phyloP scores from a whole-genome alignment of 1,284 basidiomycete species.

The Hypsizygus ulmarius region DNA sequence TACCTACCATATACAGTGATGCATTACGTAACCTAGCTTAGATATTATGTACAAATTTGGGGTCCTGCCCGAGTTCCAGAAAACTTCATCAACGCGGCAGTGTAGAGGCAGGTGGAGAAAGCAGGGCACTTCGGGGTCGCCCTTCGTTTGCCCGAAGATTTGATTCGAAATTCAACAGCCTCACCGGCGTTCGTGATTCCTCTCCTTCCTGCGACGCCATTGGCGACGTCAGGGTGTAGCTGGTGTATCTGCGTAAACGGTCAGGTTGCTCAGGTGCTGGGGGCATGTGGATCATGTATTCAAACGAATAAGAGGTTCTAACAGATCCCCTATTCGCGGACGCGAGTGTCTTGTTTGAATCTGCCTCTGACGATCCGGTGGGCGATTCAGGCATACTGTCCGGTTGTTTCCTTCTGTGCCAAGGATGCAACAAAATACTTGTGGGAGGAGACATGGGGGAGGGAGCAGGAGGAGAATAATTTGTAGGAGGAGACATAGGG shows the following conservation, averaged over 20 bases:
- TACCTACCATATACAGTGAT: neutral
- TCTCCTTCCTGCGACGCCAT: slow-evolving; percentile 8
- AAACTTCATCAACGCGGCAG: neutral
- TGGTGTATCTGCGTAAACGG: slow-evolving; percentile 11
- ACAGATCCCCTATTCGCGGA: slow-evolving; percentile 1
- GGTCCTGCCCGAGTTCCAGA: no score
- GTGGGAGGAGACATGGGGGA: slow-evolving; percentile 1
- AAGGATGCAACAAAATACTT: slow-evolving; percentile 16
- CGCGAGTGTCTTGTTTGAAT: neutral
- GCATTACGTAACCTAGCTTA: slow-evolving; percentile 4
- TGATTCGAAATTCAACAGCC: slow-evolving; percentile 15
- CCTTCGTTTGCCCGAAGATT: slow-evolving; percentile 7
- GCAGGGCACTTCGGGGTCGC: slow-evolving; percentile 1
- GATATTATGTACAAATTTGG: no score
- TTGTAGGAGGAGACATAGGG: neutral
- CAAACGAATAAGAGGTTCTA: slow-evolving; percentile 7
- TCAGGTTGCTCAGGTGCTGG: slow-evolving; percentile 6
- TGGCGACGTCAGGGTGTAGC: slow-evolving; percentile 14
- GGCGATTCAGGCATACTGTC: neutral
- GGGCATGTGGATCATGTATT: slow-evolving; percentile 11
- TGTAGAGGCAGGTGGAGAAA: neutral
- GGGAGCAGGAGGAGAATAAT: neutral
- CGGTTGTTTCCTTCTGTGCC: slow-evolving; percentile 11
- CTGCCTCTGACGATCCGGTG: neutral
- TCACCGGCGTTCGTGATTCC: slow-evolving; percentile 3